Conservation (phyloP, 495 filamentous ascomycete species). For the Rhypophila decipiens region DNA sequence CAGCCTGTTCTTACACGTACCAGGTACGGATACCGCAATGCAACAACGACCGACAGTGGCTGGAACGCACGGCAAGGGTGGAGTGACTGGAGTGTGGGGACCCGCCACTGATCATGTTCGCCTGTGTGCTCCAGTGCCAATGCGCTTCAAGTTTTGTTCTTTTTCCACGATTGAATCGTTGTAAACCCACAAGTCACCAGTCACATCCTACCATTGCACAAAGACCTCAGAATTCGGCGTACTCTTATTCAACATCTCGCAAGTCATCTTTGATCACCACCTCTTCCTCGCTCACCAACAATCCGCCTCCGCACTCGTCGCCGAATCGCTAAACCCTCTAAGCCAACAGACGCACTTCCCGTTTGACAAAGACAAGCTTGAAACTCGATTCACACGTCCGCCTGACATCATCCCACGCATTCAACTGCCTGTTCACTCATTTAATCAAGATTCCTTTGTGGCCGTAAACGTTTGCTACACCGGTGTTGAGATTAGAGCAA, state of each 20-base stretch:
- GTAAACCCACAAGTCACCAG: conserved; percentile 11
- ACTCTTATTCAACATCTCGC: too few species aligned
- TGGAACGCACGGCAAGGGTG: too few species aligned
- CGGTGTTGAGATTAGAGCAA: too few species aligned
- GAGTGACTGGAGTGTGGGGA: conserved; percentile 10
- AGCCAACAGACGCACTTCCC: too few species aligned
- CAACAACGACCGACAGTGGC: too few species aligned
- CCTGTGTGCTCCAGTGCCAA: conserved; percentile 1
- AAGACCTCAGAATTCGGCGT: not conserved
- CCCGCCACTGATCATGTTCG: conserved; percentile 12
- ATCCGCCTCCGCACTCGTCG: too few species aligned
- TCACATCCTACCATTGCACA: conserved; percentile 6
- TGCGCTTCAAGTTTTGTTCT: conserved; percentile 18
- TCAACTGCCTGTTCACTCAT: not conserved
- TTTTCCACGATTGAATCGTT: conserved; percentile 20
- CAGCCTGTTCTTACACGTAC: too few species aligned
- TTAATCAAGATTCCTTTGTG: not conserved
- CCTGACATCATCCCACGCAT: not conserved
- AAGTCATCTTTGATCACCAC: too few species aligned
- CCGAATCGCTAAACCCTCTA: too few species aligned
- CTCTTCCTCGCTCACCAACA: too few species aligned
- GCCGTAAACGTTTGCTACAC: not conserved
- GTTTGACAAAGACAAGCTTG: too few species aligned
- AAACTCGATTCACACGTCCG: not conserved
- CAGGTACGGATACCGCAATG: too few species aligned